Conservation (phyloP, 345 rosid species). For the Capsella bursapastoris region DNA sequence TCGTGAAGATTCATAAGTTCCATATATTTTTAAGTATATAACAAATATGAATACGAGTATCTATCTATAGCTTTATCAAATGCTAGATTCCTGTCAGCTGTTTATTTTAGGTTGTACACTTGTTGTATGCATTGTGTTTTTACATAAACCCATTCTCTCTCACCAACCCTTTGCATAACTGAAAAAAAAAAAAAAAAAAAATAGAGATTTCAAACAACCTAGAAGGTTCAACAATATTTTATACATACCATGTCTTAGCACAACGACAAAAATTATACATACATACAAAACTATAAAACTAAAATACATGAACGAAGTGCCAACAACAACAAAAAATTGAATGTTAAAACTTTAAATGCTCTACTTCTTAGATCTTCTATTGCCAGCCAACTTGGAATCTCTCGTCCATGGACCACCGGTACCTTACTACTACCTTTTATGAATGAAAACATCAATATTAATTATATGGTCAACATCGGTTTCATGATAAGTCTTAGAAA, state of each 20-base stretch:
- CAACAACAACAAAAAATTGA: neutral
- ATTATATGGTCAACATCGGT: constrained; percentile 10
- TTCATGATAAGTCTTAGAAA: constrained; percentile 5
- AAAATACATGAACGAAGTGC: neutral
- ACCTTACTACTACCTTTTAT: constrained; percentile 15
- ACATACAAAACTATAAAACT: too few relatives aligned
- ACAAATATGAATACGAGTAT: neutral
- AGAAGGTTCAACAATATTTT: neutral
- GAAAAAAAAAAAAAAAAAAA: neutral
- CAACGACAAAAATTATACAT: neutral
- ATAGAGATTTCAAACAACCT: constrained; percentile 1
- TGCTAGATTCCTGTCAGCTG: neutral
- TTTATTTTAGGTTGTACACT: neutral
- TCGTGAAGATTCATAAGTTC: neutral
- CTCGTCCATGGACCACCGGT: constrained; percentile 28
- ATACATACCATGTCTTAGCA: constrained; percentile 19
- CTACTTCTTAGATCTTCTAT: constrained; percentile 34
- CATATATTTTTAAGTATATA: too few relatives aligned
- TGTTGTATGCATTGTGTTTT: neutral
- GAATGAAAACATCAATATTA: constrained; percentile 8
- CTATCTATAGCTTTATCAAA: neutral
- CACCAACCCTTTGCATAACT: neutral
- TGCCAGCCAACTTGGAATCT: constrained; percentile 24
- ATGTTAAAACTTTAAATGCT: neutral
- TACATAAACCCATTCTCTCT: neutral